Conservation (phyloP, 306 rosid species). For the Oemleria cerasiformis region DNA sequence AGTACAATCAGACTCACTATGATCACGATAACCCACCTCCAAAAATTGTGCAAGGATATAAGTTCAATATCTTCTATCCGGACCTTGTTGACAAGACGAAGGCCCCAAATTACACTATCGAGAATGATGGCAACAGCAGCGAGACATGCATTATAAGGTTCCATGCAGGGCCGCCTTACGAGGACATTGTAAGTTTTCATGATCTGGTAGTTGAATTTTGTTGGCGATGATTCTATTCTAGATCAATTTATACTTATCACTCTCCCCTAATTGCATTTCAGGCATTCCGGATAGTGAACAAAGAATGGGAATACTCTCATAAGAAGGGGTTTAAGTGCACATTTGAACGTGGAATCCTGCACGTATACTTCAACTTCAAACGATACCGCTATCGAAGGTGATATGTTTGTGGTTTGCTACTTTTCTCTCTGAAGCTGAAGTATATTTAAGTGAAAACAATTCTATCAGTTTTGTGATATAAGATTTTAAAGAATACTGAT, state of each 20-base stretch:
- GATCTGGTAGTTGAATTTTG: conserved; percentile 17
- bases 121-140: conserved; percentile 85
- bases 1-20: conserved; percentile 95
- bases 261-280: conserved; percentile 15
- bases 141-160: conserved; percentile 92
- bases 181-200: conserved; percentile 67
- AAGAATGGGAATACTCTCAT: conserved; percentile 93
- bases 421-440: background rate
- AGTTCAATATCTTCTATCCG: conserved; percentile 90
- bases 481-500: background rate
- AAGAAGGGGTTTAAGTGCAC: conserved; percentile 92
- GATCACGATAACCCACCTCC: conserved; percentile 99
- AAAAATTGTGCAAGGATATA: conserved; percentile 92
- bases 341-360: conserved; percentile 86
- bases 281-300: conserved; percentile 92
- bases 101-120: conserved; percentile 81
- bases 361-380: conserved; percentile 85
- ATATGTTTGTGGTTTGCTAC: conserved; percentile 17
- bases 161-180: conserved; percentile 96
- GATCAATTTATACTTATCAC: background rate
- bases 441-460: background rate
- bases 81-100: conserved; percentile 91
- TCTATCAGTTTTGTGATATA: background rate
- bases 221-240: conserved; percentile 8
- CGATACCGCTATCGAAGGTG: conserved; percentile 84